Percentiles rank a stretch among this genome's conserved stretches.
Evolutionary conservation across 345 rosid genomes (phyloP).

Genomic region (Erucastrum elatum): DNA sequence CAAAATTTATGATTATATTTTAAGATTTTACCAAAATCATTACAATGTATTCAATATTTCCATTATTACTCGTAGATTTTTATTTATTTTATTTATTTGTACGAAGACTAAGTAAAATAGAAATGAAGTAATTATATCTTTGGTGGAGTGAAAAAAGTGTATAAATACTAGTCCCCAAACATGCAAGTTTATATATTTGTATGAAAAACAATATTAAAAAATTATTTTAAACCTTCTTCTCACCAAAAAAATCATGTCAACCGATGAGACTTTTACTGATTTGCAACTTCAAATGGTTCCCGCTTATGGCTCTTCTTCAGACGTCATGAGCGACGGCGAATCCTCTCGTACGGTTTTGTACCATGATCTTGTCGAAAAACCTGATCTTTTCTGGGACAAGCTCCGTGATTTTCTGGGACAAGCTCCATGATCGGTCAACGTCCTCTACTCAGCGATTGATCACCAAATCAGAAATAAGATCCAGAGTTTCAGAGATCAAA

Average conservation of each 20-base stretch:
- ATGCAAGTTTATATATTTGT: background rate
- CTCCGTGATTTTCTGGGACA: slow-evolving; percentile 53
- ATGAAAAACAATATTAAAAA: background rate
- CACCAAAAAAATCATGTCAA: slow-evolving; percentile 2
- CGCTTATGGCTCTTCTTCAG: slow-evolving; percentile 36
- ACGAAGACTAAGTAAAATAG: background rate
- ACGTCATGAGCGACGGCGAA: slow-evolving; percentile 16
- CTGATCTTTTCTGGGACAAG: slow-evolving; percentile 63
- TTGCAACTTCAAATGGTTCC: slow-evolving; percentile 26
- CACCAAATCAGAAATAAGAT: too few relatives aligned
- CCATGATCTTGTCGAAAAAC: slow-evolving; percentile 50
- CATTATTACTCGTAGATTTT: background rate
- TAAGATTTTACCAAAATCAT: background rate
- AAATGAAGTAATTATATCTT: background rate
- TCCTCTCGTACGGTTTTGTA: slow-evolving; percentile 50
- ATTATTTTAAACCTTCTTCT: background rate
- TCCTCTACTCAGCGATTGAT: too few relatives aligned
- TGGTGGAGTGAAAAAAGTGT: background rate
- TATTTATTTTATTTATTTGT: background rate
- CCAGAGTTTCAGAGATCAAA: too few relatives aligned
- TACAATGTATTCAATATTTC: background rate
- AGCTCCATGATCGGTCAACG: too few relatives aligned
- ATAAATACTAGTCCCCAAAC: slow-evolving; percentile 4
- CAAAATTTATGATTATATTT: background rate
- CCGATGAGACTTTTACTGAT: background rate